Evolutionary conservation across 225 moss, liverwort and hornwort species (phyloP).

Genomic region (Climacium dendroides): DNA sequence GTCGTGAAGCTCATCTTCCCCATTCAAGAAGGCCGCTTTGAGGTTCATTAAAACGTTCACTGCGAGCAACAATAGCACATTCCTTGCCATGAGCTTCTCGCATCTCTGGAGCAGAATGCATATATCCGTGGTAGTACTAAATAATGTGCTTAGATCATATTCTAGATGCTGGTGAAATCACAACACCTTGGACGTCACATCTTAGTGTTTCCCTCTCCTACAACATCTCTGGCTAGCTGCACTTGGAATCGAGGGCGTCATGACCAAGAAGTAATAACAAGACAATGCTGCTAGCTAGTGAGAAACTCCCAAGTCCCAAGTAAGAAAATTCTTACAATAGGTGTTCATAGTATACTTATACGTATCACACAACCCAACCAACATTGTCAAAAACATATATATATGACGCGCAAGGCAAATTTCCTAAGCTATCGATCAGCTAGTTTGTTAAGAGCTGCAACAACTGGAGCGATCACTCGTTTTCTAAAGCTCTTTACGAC

Average conservation of each 20-base stretch:
- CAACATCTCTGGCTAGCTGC: background rate
- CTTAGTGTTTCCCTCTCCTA: background rate
- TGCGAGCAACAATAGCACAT: background rate
- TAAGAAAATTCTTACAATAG: background rate
- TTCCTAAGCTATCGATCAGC: background rate
- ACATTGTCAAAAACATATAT: background rate
- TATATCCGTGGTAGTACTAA: background rate
- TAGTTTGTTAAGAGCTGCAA: background rate
- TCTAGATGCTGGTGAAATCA: background rate
- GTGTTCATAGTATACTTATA: background rate
- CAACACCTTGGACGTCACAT: background rate
- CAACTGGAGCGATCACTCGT: background rate
- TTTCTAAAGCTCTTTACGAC: background rate
- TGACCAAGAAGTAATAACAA: background rate
- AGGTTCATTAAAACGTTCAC: conserved; percentile 20
- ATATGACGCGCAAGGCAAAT: background rate
- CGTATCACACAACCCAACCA: background rate
- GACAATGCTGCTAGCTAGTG: background rate
- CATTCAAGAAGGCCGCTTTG: conserved; percentile 23
- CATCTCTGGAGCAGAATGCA: background rate
- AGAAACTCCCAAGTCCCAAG: background rate
- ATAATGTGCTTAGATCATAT: background rate
- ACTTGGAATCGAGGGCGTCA: background rate
- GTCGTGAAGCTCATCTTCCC: conserved; percentile 19
- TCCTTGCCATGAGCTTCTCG: background rate